phyloP scores from a whole-genome alignment of 768 basidiomycete genomes.

The Panaeolus cyanescens region DNA sequence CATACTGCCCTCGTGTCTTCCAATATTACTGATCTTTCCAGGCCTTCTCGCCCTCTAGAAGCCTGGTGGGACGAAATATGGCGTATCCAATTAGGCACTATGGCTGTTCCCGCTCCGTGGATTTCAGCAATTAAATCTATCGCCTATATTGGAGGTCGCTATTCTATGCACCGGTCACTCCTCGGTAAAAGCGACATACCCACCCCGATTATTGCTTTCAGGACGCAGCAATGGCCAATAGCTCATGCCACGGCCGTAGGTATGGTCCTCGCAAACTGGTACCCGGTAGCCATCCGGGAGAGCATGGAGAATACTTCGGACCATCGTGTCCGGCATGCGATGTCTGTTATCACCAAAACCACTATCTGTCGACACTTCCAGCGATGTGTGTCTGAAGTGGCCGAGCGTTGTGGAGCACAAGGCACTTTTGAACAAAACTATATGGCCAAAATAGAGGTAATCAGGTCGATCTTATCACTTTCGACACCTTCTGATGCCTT shows the following conservation, averaged over 20 bases:
- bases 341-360: constrained; percentile 59
- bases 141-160: constrained; percentile 59
- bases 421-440: constrained; percentile 67
- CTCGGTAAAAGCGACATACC: constrained; percentile 42
- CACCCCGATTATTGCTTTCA: constrained; percentile 59
- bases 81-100: constrained; percentile 56
- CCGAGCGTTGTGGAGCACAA: constrained; percentile 68
- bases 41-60: constrained; percentile 41
- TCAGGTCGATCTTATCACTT: constrained; percentile 6
- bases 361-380: constrained; percentile 56
- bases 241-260: constrained; percentile 52
- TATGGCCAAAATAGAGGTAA: constrained; percentile 56
- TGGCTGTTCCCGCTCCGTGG: constrained; percentile 50
- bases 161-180: constrained; percentile 56
- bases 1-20: constrained; percentile 49
- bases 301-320: constrained; percentile 41
- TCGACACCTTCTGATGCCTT: constrained; percentile 14
- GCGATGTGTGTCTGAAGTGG: constrained; percentile 49
- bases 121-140: constrained; percentile 53
- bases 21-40: constrained; percentile 39
- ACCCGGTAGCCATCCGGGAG: constrained; percentile 34
- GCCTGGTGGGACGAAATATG: constrained; percentile 60
- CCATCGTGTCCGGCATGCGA: constrained; percentile 51
- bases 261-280: constrained; percentile 54
- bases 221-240: constrained; percentile 67